Evolutionary conservation across 108 stramenopile genomes (phyloP), one percentile per base, ranked within the genome.

Genomic region (Mayamaea pseudoterrestris): DNA sequence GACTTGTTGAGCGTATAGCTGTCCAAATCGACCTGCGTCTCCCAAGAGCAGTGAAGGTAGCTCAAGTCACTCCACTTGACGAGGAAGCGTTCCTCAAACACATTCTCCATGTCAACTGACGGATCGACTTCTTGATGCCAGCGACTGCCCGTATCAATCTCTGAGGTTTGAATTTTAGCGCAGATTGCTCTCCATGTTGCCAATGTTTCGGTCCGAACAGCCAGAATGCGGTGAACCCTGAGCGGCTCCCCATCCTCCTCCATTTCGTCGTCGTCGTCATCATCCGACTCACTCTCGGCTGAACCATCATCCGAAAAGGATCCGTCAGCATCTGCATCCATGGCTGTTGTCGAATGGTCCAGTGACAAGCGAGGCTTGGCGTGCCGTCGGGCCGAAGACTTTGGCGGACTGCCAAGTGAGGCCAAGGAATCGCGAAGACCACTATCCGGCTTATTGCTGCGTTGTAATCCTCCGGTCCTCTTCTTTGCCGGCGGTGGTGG

Each of bases 11-110:
- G 55, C 44, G 81, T 71, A n/a, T n/a, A n/a, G 37, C 76, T 80
- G 22, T 76, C 35, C 42, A 93, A 58, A 76, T 93, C 91, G 12
- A 41, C 45, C 53, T 88, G 66, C 3, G 73, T 86, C 63, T 92
- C 85, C 85, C 90, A 93, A 2, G 80, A 80, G 44, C 70, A 68
- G 57, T 93, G 91, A 42, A 93, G 50, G 55, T 76, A 80, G 14
- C 60, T 60, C 47, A 81, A 42, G 41, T 73, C 76, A 3, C 68
- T 20, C 91, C 91, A 93, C 57, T 86, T 88, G 49, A 88, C 77
- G 25, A 93, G 58, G 40, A 84, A 93, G 24, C 81, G 70, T 50
- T 93, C 91, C 50, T 83, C 81, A 41, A 70, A 66, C 29, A 49
- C 56, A 21, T 59, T 48, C 2, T 51, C 48, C n/a, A n/a, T n/a